Evolutionary conservation across 2,329 filamentous ascomycete genomes (phyloP), one percentile per base, ranked within the genome.

Genomic region (Microcera coccophila): DNA sequence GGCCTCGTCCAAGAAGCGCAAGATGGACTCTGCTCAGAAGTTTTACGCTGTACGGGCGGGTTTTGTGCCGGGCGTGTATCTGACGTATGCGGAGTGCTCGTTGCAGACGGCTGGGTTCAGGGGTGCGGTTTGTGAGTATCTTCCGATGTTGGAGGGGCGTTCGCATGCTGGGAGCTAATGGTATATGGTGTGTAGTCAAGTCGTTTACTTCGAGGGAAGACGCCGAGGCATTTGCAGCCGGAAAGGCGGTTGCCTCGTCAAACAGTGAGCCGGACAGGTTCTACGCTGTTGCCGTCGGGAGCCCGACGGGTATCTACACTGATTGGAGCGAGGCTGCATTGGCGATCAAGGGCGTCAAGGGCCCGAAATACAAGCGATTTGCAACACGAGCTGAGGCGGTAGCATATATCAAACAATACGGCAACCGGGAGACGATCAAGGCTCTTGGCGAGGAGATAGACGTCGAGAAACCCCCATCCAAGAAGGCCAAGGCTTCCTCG

Each of bases 201-300:
- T 88, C 85, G 2, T 96, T 95, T 61, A 68, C 74, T 9, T 81
- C 77, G 1, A 71, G 76, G 45, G 76, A 82, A 49, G 89, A 95
- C 46, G 91, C 91, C n/a, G 78, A 86, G 57, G 81, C 79, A 2
- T 96, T 87, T 61, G 73, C 88, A 19, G 79, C 76, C 1, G 86
- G 87, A 36, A 76, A 75, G 52, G 58, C 63, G 19, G 57, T 63
- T 5, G 59, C 66, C 14, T 57, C 66, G 16, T 57, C 68, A 17
- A 62, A 69, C 31, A 55, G 67, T 36, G 62, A 70, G 45, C 67
- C 72, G 35, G 59, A 69, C 38, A 71, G 69, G 37, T 84, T 74
- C 62, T 84, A 84, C 57, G 81, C 74, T 3, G 78, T 84, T 5
- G 81, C 79, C 1, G 68, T 78, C 4, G 81, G 80, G n/a, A 69